phyloP scores from a whole-genome alignment of 352 stramenopile genomes.

The Thraustochytrium sp. region DNA sequence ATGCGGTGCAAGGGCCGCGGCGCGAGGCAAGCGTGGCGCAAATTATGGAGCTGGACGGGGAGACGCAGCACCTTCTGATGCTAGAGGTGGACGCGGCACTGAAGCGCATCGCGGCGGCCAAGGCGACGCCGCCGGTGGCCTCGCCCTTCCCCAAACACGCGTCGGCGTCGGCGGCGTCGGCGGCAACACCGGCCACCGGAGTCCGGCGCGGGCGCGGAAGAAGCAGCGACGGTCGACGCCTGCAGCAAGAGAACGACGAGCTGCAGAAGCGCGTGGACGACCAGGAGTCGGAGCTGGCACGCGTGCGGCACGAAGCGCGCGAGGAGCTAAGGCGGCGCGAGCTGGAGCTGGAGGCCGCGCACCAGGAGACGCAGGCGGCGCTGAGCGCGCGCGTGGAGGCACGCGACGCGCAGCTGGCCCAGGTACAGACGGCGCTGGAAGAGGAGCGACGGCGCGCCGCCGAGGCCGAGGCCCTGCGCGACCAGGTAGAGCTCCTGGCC shows the following conservation, averaged over 20 bases:
- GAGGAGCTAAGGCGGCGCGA: neutral
- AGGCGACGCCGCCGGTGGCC: neutral
- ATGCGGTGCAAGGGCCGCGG: neutral
- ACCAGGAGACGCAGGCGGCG: neutral
- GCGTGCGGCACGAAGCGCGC: neutral
- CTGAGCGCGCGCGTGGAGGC: neutral
- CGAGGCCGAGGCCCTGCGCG: neutral
- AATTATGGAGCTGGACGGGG: slow-evolving; percentile 12
- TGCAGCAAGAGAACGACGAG: neutral
- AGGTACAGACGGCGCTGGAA: neutral
- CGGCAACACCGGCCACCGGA: neutral
- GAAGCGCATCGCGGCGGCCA: neutral
- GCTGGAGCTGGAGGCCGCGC: neutral
- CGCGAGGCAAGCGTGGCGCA: slow-evolving; percentile 16
- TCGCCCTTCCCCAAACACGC: neutral
- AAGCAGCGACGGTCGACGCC: neutral
- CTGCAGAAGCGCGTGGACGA: neutral
- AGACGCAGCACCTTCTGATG: slow-evolving; percentile 10
- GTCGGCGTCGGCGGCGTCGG: too few relatives aligned
- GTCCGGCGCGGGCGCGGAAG: neutral
- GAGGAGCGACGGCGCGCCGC: neutral
- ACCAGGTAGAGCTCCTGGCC: slow-evolving; percentile 13
- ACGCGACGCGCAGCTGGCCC: neutral
- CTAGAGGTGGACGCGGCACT: slow-evolving; percentile 13
- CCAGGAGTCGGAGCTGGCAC: neutral